Percentiles rank a stretch among this genome's conserved stretches.
Evolutionary conservation across 2,329 filamentous ascomycete species (phyloP).

Genomic region (Sporothrix globosa): DNA sequence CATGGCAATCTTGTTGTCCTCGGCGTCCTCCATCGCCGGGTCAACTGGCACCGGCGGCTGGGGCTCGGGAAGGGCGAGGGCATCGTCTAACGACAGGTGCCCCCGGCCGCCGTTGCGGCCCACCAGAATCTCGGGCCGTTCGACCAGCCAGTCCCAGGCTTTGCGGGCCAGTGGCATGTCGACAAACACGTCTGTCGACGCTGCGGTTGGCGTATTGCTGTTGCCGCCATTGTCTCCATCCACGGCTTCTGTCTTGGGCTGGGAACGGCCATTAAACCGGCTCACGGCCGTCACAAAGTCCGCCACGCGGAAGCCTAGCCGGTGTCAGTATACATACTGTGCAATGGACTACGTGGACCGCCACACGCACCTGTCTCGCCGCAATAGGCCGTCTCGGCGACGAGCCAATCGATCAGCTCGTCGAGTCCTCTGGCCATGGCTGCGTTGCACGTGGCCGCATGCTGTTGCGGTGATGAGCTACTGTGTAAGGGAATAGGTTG

Average conservation of each 20-base stretch:
- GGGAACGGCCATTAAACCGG: conserved; percentile 30
- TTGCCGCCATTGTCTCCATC: background rate
- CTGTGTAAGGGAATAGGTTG: too few species aligned
- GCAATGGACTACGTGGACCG: too few species aligned
- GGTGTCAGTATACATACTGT: background rate
- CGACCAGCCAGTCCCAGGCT: conserved; percentile 49
- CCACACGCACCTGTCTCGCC: conserved; percentile 46
- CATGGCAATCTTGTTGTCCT: background rate
- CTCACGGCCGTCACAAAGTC: conserved; percentile 38
- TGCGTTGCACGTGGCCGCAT: conserved; percentile 18
- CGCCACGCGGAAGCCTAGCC: conserved; percentile 35
- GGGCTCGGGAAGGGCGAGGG: conserved; percentile 46
- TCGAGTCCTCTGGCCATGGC: conserved; percentile 49
- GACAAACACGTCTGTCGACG: background rate
- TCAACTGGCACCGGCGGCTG: background rate
- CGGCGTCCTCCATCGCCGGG: background rate
- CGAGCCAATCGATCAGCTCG: conserved; percentile 50
- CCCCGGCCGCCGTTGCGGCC: conserved; percentile 45
- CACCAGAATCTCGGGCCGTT: conserved; percentile 48
- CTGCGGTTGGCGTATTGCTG: background rate
- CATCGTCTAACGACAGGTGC: conserved; percentile 47
- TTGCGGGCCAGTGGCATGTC: conserved; percentile 44
- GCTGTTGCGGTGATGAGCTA: background rate
- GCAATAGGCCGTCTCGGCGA: conserved; percentile 51
- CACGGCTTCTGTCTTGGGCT: background rate